Evolutionary conservation across 208 protist genomes (phyloP).

Genomic region (Trypanosoma theileri): DNA sequence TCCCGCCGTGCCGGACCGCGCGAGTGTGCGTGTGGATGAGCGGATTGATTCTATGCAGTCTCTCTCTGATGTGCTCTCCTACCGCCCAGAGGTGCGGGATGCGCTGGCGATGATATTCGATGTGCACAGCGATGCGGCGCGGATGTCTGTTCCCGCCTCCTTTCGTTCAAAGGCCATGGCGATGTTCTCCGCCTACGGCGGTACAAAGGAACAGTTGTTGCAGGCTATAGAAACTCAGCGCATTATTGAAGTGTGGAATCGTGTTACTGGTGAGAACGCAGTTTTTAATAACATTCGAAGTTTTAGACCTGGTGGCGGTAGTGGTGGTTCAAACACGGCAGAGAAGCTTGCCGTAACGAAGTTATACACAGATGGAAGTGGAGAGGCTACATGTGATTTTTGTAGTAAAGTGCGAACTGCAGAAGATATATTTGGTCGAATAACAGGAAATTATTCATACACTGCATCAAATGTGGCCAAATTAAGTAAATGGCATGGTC

Average conservation of each 20-base stretch:
- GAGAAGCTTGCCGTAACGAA: constrained; percentile 3
- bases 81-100: neutral
- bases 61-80: neutral
- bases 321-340: neutral
- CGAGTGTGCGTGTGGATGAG: neutral
- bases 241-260: constrained; percentile 30
- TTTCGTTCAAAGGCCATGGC: constrained; percentile 22
- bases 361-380: constrained; percentile 17
- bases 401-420: constrained; percentile 36
- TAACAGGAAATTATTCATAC: constrained; percentile 31
- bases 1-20: no score
- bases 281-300: constrained; percentile 41
- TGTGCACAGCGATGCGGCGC: constrained; percentile 13
- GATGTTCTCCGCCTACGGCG: constrained; percentile 33
- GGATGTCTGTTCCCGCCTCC: constrained; percentile 6
- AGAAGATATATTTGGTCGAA: constrained; percentile 40
- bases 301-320: constrained; percentile 29
- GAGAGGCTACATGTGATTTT: constrained; percentile 36
- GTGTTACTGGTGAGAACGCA: constrained; percentile 23
- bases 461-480: constrained; percentile 46
- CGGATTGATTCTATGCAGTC: constrained; percentile 1
- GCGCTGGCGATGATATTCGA: constrained; percentile 19
- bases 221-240: constrained; percentile 24
- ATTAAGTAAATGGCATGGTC: constrained; percentile 32
- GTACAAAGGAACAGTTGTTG: constrained; percentile 10